Conservation (phyloP, 1,284 basidiomycete genomes). For the Sanghuangporus sanghuang region DNA sequence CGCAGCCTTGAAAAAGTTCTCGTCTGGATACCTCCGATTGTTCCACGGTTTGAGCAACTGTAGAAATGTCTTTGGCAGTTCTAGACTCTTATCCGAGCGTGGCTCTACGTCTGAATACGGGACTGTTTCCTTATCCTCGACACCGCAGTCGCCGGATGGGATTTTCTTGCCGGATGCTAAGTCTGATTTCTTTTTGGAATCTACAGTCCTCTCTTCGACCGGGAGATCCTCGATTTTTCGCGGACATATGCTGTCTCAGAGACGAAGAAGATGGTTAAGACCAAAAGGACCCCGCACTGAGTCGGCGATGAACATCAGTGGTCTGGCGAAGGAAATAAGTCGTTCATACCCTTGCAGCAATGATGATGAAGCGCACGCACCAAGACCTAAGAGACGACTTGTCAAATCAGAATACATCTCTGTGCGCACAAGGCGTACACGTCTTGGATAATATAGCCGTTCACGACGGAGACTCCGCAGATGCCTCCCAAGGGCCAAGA, state of each 20-base stretch:
- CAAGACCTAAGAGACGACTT: constrained; percentile 12
- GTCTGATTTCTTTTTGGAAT: background rate
- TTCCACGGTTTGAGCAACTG: constrained; percentile 13
- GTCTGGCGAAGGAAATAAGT: background rate
- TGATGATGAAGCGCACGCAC: constrained; percentile 19
- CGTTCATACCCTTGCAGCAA: constrained; percentile 16
- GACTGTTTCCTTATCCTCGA: background rate
- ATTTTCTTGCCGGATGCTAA: background rate
- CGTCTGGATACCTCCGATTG: constrained; percentile 9
- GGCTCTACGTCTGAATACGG: background rate
- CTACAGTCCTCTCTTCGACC: background rate
- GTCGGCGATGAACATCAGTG: background rate
- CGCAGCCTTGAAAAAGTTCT: constrained; percentile 15
- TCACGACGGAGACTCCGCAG: constrained; percentile 19
- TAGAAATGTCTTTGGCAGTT: constrained; percentile 9
- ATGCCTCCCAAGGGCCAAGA: constrained; percentile 20
- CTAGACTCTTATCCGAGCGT: background rate
- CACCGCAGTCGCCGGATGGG: background rate
- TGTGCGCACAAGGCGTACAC: constrained; percentile 11
- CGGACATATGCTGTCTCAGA: constrained; percentile 19
- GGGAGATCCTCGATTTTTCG: background rate
- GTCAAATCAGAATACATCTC: background rate
- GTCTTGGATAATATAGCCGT: constrained; percentile 20
- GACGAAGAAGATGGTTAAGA: constrained; percentile 18
- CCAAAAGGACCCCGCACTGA: constrained; percentile 17